Base-by-base conservation (phyloP, 1,284 basidiomycete genomes). In the Cystobasidiaceae sp. region DNA sequence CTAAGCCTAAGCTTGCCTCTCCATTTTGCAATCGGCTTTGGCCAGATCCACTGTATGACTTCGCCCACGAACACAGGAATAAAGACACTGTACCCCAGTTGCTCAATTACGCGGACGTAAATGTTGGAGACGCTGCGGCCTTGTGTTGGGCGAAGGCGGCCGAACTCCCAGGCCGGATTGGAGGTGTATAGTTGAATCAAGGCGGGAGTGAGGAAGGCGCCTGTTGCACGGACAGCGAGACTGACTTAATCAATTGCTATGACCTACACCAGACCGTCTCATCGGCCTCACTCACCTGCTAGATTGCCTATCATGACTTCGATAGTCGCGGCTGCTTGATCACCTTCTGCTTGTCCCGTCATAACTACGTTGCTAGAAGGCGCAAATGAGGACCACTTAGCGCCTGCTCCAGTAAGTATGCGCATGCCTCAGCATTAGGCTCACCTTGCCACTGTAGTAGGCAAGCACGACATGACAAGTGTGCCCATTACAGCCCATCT, bases 11-110 rank as follows among this genome's bases (percentile, higher is more conserved):
- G 66, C 32, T 67, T 71, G 9, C 55, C 67, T 2, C 70, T 64
- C 3, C 70, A 60, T 67, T 69, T 72, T 54, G 74, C 74, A 11
- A 70, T 70, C 41, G 70, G 70, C 33, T 69, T 66, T 0, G 72
- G 71, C 49, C 70, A 75, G 27, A 73, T 9, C 27, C 67, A 71
- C 52, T 75, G 70, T 30, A 77, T 59, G 27, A 71, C 61, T 62
- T 76, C 74, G 13, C 75, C 75, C 6, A 76, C 73, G n/a, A 71
- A 62, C 1, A 75, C 67, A 0, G 75, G 75, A 27, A 74, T 64
- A 39, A 73, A 74, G 3, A 75, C 74, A 2, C 69, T 73, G 46
- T 66, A 67, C 0, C 72, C 74, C 25, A 69, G 57, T 67, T 77
- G 75, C 66, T 71, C 65, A 39, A 72, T 70, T 5, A 77, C 74